A percentile compares a stretch with the other conserved stretches of the same genome.
Evolutionary conservation across 257 asterid species (phyloP).

Genomic region (Fraxinus cuspidata): DNA sequence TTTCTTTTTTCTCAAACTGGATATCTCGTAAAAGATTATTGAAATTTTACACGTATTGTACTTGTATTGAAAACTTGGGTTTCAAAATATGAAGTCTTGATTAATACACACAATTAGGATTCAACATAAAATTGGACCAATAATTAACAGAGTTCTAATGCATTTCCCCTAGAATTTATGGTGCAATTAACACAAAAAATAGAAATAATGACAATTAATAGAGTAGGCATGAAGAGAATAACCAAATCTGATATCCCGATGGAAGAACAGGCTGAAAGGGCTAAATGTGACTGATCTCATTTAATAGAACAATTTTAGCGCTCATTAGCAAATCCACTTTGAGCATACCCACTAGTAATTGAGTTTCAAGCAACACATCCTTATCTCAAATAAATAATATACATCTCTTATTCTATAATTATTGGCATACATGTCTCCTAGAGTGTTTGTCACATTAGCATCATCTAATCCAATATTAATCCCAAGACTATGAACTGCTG

Average conservation of each 20-base stretch:
- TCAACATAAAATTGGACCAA: too few species aligned
- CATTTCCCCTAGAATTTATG: too few species aligned
- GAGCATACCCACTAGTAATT: conserved; percentile 43
- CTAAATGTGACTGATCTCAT: conserved; percentile 43
- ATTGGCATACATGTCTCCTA: conserved; percentile 58
- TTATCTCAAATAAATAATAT: conserved; percentile 39
- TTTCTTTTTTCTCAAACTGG: too few species aligned
- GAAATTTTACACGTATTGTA: too few species aligned
- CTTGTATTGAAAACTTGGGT: too few species aligned
- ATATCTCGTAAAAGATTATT: too few species aligned
- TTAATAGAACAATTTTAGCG: conserved; percentile 38
- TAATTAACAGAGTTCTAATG: too few species aligned
- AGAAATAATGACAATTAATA: not conserved
- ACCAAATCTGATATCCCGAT: conserved; percentile 41
- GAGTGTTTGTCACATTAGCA: conserved; percentile 48
- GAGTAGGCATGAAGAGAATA: conserved; percentile 51
- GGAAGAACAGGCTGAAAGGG: conserved; percentile 52
- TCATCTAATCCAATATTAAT: conserved; percentile 53
- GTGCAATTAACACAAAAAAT: too few species aligned
- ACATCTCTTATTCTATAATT: conserved; percentile 45
- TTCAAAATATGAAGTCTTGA: too few species aligned
- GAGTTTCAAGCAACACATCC: conserved; percentile 66
- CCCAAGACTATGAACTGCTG: conserved; percentile 49
- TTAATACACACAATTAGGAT: too few species aligned
- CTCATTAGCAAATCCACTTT: conserved; percentile 39